Base-by-base conservation (phyloP, 2,329 filamentous ascomycete genomes). In the Fusarium coicis region DNA sequence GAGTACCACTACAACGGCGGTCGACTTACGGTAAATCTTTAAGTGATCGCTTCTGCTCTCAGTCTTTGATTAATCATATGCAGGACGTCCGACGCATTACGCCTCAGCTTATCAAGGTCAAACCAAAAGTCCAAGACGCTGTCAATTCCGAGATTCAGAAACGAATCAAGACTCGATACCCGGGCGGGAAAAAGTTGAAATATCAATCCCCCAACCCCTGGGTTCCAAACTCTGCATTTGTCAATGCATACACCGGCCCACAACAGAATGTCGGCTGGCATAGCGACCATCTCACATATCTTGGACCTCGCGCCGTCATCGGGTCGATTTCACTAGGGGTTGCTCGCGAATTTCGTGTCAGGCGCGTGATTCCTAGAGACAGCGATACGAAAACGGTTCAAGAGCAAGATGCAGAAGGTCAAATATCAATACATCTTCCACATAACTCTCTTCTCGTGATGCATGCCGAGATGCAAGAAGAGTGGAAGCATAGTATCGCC, bases 381-480 rank as follows among this genome's bases (percentile, higher is more conserved):
- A 78, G 80, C 19, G 82, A 83, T 60, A 81, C 83, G 39, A 81
- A 79, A 21, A 74, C 83, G 44, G 66, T 78, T 79, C 81, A 83
- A 7, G 83, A 86, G 18, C 84, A 88, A 4, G 92, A 96, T 72
- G 87, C 88, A 1, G 90, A 93, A 77, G 96, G 95, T 8, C 95
- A 97, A 79, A 96, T 98, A 66, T 91, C 94, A 2, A 96, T 98
- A 47, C 94, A 98, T 76, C 89, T 98, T 1, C 96, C 96, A 0
- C 96, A 98, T 81, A 98, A 98, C 81, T 97, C 94, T 1, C 87
- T 98, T 1, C 87, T 99, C 0, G 87, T 98, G 15, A 98, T 99
- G 96, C 95, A 98, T 78, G 95, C 96, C 2, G 94, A 97, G 79
- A 98, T 97, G 94, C 96, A 98, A 79, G 96, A 98, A 79, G 92